Base-by-base conservation (phyloP, 2,329 filamentous ascomycete species). In the Fusarium bulbicola region DNA sequence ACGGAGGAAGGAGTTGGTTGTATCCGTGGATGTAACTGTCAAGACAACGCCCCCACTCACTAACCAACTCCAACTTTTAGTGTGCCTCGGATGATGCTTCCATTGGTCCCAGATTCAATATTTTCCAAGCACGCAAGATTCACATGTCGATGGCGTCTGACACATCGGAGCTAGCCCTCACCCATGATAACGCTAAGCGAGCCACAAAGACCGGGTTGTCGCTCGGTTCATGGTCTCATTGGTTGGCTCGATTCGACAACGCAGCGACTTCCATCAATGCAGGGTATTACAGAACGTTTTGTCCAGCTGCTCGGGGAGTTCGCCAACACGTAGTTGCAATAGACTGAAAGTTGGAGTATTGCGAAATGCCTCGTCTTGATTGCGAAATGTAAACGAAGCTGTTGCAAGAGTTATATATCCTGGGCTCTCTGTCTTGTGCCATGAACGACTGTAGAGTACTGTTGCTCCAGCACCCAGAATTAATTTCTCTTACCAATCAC, bases 51-150 rank as follows among this genome's bases (percentile, higher is more conserved):
- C 43, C 39, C 32, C 42, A 59, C 30, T 20, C 21, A 50, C 47
- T 50, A 34, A 20, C 21, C 16, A 30, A 37, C 56, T 34, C 42
- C 42, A 49, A 24, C 3, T 20, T 36, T n/a, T 49, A 6, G 56
- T 50, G 42, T 49, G 42, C 24, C 34, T 61, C 59, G 59, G 59
- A 61, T 61, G 37, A 39, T 61, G 39, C 24, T 45, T 6, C n/a
- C 8, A 61, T 61, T 61, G 49, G 59, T 3, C 24, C 49, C 30
- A 21, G 7, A 21, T 61, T 56, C 3, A 32, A 56, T 13, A 21
- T 56, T 61, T 61, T 45, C 7, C 39, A 61, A 61, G 49, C 59
- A 61, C 59, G 59, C 59, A 56, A 61, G 34, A 56, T 61, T 45
- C 30, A 61, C 21, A 45, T 56, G n/a, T 43, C 47, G 16, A 43